Evolutionary conservation across 1,284 basidiomycete species (phyloP).

Genomic region (Austropuccinia psidii): DNA sequence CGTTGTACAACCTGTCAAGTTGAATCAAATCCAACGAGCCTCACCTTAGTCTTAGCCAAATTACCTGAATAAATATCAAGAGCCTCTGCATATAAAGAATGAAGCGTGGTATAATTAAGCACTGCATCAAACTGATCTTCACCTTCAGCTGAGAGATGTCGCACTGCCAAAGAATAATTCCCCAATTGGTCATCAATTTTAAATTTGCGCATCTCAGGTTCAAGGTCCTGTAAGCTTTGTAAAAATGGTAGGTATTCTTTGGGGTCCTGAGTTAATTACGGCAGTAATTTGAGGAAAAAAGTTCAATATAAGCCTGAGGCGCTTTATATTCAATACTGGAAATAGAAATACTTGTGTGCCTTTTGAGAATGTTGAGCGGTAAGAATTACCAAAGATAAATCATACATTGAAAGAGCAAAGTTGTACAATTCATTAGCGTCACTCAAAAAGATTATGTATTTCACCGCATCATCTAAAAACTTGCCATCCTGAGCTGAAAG

Average conservation of each 20-base stretch:
- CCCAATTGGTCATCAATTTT: slow-evolving; percentile 88
- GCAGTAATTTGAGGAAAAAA: background rate
- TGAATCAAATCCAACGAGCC: slow-evolving; percentile 40
- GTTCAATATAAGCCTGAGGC: no score
- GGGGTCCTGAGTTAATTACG: no score
- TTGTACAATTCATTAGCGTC: slow-evolving; percentile 88
- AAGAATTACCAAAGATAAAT: slow-evolving; percentile 90
- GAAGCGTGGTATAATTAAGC: slow-evolving; percentile 66
- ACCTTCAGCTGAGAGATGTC: slow-evolving; percentile 66
- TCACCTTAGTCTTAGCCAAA: slow-evolving; percentile 57
- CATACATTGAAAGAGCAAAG: slow-evolving; percentile 96
- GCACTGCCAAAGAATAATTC: slow-evolving; percentile 66
- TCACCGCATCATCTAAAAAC: slow-evolving; percentile 87
- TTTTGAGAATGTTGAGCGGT: slow-evolving; percentile 95
- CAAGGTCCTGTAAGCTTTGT: slow-evolving; percentile 71
- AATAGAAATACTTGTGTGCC: slow-evolving; percentile 51
- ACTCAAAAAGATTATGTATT: slow-evolving; percentile 96
- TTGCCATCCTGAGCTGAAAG: slow-evolving; percentile 64
- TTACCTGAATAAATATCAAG: slow-evolving; percentile 64
- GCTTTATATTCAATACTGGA: no score
- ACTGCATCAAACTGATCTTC: slow-evolving; percentile 67
- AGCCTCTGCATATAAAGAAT: slow-evolving; percentile 68
- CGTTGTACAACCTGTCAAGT: slow-evolving; percentile 2
- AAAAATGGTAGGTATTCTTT: slow-evolving; percentile 96
- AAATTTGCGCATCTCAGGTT: slow-evolving; percentile 75